Evolutionary conservation across 2,329 filamentous ascomycete genomes (phyloP).

Genomic region (Paraphoma sp.): DNA sequence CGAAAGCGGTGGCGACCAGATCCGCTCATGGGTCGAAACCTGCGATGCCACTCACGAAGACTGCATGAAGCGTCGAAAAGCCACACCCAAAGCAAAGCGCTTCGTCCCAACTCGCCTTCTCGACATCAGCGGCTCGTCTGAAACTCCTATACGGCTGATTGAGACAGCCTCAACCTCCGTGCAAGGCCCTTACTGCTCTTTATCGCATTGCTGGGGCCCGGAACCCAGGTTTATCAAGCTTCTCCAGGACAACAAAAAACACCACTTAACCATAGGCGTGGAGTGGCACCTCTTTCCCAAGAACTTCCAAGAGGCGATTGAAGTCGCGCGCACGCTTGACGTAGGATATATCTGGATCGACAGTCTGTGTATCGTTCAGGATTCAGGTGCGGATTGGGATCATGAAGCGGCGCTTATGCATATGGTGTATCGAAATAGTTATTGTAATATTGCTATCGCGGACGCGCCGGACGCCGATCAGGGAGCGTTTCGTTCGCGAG

Average conservation of each 20-base stretch:
- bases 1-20: slow-evolving; percentile 5
- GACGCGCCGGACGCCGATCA: slow-evolving; percentile 24
- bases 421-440: slow-evolving; percentile 34
- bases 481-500: slow-evolving; percentile 28
- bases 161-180: slow-evolving; percentile 17
- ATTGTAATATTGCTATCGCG: slow-evolving; percentile 36
- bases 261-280: slow-evolving; percentile 23
- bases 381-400: slow-evolving; percentile 21
- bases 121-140: slow-evolving; percentile 12
- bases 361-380: slow-evolving; percentile 27
- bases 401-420: slow-evolving; percentile 32
- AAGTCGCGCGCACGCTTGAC: slow-evolving; percentile 24
- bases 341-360: slow-evolving; percentile 39
- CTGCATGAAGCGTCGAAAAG: slow-evolving; percentile 20
- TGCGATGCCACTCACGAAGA: slow-evolving; percentile 23
- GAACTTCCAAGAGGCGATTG: slow-evolving; percentile 36
- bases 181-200: slow-evolving; percentile 24
- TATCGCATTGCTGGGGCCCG: slow-evolving; percentile 34
- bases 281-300: slow-evolving; percentile 15
- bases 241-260: not conserved
- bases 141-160: slow-evolving; percentile 15
- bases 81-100: slow-evolving; percentile 1
- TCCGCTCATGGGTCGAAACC: slow-evolving; percentile 20
- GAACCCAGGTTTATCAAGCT: slow-evolving; percentile 12
- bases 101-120: slow-evolving; percentile 30